Evolutionary conservation across 371 early-diverging fungal genomes (phyloP), one percentile per base, ranked within the genome.

Genomic region (Haplosporangium sp.): DNA sequence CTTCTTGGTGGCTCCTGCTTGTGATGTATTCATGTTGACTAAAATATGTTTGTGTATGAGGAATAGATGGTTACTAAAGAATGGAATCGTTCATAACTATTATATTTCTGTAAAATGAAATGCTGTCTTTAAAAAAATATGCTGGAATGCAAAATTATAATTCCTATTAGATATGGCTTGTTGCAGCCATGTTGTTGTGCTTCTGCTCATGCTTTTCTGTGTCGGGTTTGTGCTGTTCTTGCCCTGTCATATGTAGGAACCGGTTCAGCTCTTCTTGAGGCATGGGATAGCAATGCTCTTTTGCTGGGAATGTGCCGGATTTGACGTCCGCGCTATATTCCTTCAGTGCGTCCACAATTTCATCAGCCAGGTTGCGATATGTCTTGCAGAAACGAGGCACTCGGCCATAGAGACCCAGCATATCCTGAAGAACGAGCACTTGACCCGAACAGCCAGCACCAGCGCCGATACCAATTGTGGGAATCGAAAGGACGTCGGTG

Each of bases 391-490:
- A 97, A 59, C 94, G 94, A 58, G 63, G 45, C 5, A 70, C 53
- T 29, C 54, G 73, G 13, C 74, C 71, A 36, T 81, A 69, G 18
- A 94, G 80, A 14, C 98, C 97, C 36, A 97, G 75, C 81, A 92
- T 92, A 73, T 98, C 99, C 69, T 92, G 86, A 70, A 90, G 88
- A 13, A 98, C 98, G 43, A 97, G 84, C 14, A 97, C 97, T 79
- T 98, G 99, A 21, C 99, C 99, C 10, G 94, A 94, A 21, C 92
- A 92, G 1, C 87, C 83, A 3, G 87, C 74, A 10, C 99, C 98
- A 4, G 98, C 96, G 18, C 99, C 99, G 67, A 99, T 99, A 21
- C 99, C 99, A 67, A 99, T 96, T 5, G 98, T 98, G 13, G 97
- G 98, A 13, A 97, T 85, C 6, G 64, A 58, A 29, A 97, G 80